Evolutionary conservation across 2,329 filamentous ascomycete species (phyloP), one percentile per base, ranked within the genome.

Genomic region (Trichoderma semiorbis): DNA sequence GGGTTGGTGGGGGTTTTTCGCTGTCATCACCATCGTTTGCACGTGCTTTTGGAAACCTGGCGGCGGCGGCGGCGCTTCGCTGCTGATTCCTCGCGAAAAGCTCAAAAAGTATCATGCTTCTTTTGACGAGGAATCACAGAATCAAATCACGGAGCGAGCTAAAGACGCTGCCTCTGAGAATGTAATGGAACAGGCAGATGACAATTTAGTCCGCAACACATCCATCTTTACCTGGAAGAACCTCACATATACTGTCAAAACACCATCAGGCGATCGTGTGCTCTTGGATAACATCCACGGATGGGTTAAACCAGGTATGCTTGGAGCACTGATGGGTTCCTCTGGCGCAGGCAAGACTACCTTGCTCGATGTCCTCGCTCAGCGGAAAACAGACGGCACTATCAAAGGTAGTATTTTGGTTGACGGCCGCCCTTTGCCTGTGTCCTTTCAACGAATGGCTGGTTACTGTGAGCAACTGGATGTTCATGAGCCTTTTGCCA

Each of bases 341-440:
- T 92, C 91, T 12, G 93, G 93, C 74, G 93, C 94, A n/a, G 93
- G 94, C 65, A 97, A 97, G 81, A 97, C 93, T 0, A 96, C 93
- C 0, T 86, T 97, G 4, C 84, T 97, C 7, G 93, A 96, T 79
- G 92, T 94, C 3, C 86, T 97, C 39, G 93, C 93, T 6, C 92
- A 92, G 73, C 89, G 93, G 75, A 92, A 92, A 72, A 94, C 91
- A 0, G 92, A 93, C 81, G 93, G 93, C 75, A 90, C 92, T 2
- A 92, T 95, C 30, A 84, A 83, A n/a, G 93, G 93, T 58, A 89
- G 92, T 66, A 92, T 95, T 84, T 79, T 94, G 72, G 92, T 95
- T 14, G 92, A 95, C 74, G 93, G 93, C 1, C 87, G 87, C 8
- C 89, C 88, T 11, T 86, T 92, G 7, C 91, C 93, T 43, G 85